These are phyloP conservation scores for Puccinia hordei DNA, from an alignment of 1,284 basidiomycete genomes.

Conservation along the genomic window DNA sequence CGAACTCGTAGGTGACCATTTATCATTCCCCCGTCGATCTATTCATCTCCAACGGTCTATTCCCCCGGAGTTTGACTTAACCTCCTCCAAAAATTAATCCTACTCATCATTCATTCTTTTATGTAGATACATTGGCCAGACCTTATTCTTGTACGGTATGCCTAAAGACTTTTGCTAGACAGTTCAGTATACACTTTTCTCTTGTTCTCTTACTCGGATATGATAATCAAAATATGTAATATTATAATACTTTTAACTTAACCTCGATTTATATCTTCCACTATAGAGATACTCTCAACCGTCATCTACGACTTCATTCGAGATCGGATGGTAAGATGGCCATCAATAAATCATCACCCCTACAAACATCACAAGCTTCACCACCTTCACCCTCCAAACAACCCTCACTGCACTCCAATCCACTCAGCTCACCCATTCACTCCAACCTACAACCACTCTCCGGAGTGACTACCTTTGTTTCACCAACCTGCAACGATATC, in stretches of 20 bases:
- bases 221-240: too few species aligned
- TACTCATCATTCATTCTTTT: too few species aligned
- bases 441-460: neutral
- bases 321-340: slow-evolving; percentile 19
- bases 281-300: slow-evolving; percentile 49
- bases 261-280: too few species aligned
- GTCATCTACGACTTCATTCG: slow-evolving; percentile 44
- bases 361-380: neutral
- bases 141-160: slow-evolving; percentile 48
- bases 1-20: slow-evolving; percentile 40
- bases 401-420: neutral
- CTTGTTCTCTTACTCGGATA: too few species aligned
- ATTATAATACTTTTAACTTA: too few species aligned
- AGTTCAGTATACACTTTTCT: slow-evolving; percentile 37
- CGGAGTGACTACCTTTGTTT: neutral
- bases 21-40: neutral
- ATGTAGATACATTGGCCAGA: slow-evolving; percentile 44
- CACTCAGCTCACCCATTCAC: neutral
- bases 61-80: too few species aligned
- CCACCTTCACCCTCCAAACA: neutral
- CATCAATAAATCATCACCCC: slow-evolving; percentile 9
- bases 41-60: too few species aligned
- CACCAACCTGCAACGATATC: neutral
- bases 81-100: too few species aligned
- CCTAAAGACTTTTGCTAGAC: slow-evolving; percentile 47